A percentile compares a stretch with the other conserved stretches of the same genome.
phyloP scores from a whole-genome alignment of 495 filamentous ascomycete species.

The Talaromyces stipitatus region DNA sequence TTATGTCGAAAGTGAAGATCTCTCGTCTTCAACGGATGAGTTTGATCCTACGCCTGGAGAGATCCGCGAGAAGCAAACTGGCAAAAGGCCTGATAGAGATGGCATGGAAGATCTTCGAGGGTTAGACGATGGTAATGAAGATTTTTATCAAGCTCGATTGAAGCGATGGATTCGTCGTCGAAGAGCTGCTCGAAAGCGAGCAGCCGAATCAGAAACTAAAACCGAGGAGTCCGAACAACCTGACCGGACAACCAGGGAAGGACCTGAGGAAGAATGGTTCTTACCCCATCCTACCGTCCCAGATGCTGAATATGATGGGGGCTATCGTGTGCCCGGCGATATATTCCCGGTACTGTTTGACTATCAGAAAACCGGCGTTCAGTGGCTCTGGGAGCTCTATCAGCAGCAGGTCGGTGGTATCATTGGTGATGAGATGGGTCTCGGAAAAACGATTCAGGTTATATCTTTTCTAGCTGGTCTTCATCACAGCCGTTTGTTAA shows the following conservation, averaged over 20 bases:
- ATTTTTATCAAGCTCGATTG: conserved; percentile 69
- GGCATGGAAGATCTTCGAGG: conserved; percentile 61
- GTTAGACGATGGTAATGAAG: conserved; percentile 88
- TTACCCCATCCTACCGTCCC: conserved; percentile 73
- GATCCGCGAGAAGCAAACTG: conserved; percentile 33
- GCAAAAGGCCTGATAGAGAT: conserved; percentile 26
- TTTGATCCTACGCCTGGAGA: conserved; percentile 26
- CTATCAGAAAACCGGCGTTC: conserved; percentile 91
- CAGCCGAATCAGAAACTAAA: conserved; percentile 16
- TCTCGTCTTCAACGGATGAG: conserved; percentile 31
- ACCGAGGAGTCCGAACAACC: conserved; percentile 18
- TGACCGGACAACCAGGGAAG: conserved; percentile 14
- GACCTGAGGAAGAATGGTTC: conserved; percentile 64
- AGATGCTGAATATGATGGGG: conserved; percentile 65
- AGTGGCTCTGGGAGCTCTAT: conserved; percentile 95
- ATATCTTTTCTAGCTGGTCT: conserved; percentile 87
- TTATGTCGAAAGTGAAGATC: conserved; percentile 12
- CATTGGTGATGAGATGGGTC: conserved; percentile 94
- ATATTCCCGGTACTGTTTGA: conserved; percentile 85
- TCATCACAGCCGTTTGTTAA: conserved; percentile 79
- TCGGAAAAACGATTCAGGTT: conserved; percentile 92
- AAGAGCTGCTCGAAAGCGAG: conserved; percentile 53
- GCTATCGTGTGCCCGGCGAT: conserved; percentile 78
- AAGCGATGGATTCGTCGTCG: conserved; percentile 65
- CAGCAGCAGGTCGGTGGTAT: conserved; percentile 86